Evolutionary conservation across 2,329 filamentous ascomycete genomes (phyloP).

Genomic region (Colletotrichum cereale): DNA sequence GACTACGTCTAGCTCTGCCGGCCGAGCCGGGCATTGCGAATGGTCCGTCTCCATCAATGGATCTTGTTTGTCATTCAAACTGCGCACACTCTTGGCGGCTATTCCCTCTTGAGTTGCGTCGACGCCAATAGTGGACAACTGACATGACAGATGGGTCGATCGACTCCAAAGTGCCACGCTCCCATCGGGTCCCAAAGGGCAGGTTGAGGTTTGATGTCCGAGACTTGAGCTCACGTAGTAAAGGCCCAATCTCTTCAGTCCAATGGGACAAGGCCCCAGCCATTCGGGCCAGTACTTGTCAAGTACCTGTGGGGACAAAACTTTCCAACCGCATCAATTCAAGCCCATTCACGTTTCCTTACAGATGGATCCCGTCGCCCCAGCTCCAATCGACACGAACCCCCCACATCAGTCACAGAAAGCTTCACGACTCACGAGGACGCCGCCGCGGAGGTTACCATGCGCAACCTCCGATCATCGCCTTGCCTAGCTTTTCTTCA

Average conservation of each 20-base stretch:
- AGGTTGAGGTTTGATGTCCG: background rate
- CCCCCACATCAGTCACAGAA: conserved; percentile 22
- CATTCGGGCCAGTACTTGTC: conserved; percentile 1
- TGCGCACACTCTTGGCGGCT: conserved; percentile 23
- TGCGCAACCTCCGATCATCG: conserved; percentile 8
- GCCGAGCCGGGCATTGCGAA: conserved; percentile 23
- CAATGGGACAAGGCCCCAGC: conserved; percentile 4
- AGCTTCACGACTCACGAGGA: conserved; percentile 2
- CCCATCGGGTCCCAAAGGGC: conserved; percentile 7
- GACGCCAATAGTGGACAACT: background rate
- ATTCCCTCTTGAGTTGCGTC: conserved; percentile 1
- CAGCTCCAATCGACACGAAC: conserved; percentile 23
- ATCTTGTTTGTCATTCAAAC: conserved; percentile 31
- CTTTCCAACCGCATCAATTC: conserved; percentile 12
- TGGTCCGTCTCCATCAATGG: conserved; percentile 30
- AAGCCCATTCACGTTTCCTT: conserved; percentile 29
- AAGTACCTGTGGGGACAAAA: conserved; percentile 4
- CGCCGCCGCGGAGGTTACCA: background rate
- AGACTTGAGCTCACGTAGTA: background rate
- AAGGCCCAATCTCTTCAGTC: background rate
- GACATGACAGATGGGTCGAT: no score
- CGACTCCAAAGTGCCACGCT: background rate
- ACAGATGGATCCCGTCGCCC: conserved; percentile 17
- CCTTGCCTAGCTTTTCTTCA: conserved; percentile 23
- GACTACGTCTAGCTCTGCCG: conserved; percentile 27